Evolutionary conservation across 352 stramenopile species (phyloP).

Genomic region (Pythium phragmitis): DNA sequence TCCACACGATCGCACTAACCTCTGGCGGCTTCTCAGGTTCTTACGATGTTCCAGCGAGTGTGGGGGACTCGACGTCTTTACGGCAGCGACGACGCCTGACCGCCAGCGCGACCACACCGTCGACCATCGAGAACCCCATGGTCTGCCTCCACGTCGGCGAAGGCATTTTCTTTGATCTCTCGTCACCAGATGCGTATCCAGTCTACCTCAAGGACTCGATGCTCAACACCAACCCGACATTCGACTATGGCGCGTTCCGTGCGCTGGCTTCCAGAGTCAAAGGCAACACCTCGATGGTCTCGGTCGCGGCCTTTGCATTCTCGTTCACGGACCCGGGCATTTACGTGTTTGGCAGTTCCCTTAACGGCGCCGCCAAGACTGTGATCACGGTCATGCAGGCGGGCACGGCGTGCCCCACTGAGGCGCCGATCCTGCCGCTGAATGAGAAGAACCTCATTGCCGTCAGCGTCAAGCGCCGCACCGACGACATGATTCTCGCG

Average conservation of each 20-base stretch:
- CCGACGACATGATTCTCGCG: constrained; percentile 82
- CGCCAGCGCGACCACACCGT: neutral
- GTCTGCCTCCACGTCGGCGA: constrained; percentile 79
- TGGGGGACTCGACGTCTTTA: constrained; percentile 20
- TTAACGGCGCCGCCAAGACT: constrained; percentile 61
- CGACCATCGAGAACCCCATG: constrained; percentile 81
- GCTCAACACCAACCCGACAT: constrained; percentile 92
- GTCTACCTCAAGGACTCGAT: constrained; percentile 95
- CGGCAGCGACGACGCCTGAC: constrained; percentile 18
- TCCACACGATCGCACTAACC: constrained; percentile 53
- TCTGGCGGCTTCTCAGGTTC: constrained; percentile 59
- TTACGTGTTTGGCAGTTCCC: constrained; percentile 89
- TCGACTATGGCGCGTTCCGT: constrained; percentile 90
- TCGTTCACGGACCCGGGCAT: constrained; percentile 82
- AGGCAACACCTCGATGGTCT: constrained; percentile 54
- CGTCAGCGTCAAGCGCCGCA: constrained; percentile 74
- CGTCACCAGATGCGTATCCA: constrained; percentile 72
- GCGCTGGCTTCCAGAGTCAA: constrained; percentile 60
- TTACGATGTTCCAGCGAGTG: constrained; percentile 44
- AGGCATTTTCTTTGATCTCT: constrained; percentile 90
- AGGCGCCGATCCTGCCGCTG: constrained; percentile 79
- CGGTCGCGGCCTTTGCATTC: constrained; percentile 84
- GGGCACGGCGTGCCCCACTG: constrained; percentile 70
- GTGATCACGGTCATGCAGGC: constrained; percentile 85
- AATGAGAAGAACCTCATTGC: constrained; percentile 87